These are phyloP conservation scores for Decorospora gaudefroyi DNA, from an alignment of 2,329 filamentous ascomycete genomes.

Conservation along the genomic window DNA sequence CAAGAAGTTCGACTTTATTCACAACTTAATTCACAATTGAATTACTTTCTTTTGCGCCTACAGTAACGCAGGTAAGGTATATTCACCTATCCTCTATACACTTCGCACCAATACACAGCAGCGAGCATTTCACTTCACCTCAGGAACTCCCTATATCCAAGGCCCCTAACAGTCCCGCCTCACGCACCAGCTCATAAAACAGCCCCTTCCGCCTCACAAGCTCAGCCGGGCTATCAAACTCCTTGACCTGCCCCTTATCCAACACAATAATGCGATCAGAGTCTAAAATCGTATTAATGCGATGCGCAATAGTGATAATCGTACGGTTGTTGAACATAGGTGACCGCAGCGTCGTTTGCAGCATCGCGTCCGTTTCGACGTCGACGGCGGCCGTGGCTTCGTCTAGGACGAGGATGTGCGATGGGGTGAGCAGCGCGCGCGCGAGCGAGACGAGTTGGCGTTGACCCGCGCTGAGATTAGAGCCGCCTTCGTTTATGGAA, in stretches of 20 bases:
- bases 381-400: constrained; percentile 86
- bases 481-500: constrained; percentile 90
- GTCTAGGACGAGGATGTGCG: constrained; percentile 95
- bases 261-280: constrained; percentile 91
- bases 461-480: constrained; percentile 93
- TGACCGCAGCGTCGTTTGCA: constrained; percentile 66
- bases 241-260: constrained; percentile 84
- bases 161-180: constrained; percentile 71
- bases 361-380: constrained; percentile 68
- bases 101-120: not conserved
- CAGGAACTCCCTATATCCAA: constrained; percentile 14
- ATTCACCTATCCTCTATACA: not conserved
- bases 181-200: constrained; percentile 89
- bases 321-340: constrained; percentile 83
- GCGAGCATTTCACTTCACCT: not conserved
- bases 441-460: constrained; percentile 92
- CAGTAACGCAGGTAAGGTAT: no score
- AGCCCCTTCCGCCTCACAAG: constrained; percentile 75
- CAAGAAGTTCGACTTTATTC: no score
- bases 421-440: constrained; percentile 89
- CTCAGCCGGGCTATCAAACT: constrained; percentile 85
- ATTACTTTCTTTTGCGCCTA: no score
- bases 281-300: constrained; percentile 94
- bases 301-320: constrained; percentile 97
- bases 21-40: no score